Evolutionary conservation across 208 protist genomes (phyloP).

Genomic region (Crithidia brevicula): DNA sequence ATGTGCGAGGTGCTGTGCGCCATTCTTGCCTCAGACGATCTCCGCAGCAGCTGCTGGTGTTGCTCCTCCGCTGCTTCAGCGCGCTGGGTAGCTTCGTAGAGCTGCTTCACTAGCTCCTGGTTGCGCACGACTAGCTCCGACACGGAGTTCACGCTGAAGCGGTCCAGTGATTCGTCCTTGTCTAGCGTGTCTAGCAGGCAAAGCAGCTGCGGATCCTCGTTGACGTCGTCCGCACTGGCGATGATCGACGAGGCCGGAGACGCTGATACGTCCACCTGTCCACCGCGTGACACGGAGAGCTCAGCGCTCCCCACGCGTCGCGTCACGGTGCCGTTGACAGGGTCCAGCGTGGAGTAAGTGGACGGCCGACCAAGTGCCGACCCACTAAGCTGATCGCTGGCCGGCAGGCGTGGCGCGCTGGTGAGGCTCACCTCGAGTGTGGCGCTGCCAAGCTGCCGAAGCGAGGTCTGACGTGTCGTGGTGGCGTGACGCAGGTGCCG

Average conservation of each 20-base stretch:
- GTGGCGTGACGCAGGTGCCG: background rate
- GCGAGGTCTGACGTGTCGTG: constrained; percentile 17
- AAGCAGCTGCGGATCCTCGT: constrained; percentile 40
- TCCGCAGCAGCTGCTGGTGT: background rate
- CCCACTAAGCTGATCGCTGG: constrained; percentile 62
- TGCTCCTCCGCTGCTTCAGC: constrained; percentile 25
- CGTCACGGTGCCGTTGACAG: constrained; percentile 16
- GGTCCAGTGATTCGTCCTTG: constrained; percentile 62
- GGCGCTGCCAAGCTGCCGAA: constrained; percentile 53
- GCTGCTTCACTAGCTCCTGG: constrained; percentile 75
- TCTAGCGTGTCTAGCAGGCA: constrained; percentile 54
- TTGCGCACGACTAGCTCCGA: constrained; percentile 73
- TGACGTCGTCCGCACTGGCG: constrained; percentile 31
- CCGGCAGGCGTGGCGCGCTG: constrained; percentile 42
- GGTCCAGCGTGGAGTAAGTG: constrained; percentile 41
- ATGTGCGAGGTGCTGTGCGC: background rate
- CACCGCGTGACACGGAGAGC: constrained; percentile 13
- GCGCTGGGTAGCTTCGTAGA: constrained; percentile 64
- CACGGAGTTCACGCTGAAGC: constrained; percentile 72
- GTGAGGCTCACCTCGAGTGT: constrained; percentile 27
- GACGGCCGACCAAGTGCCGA: constrained; percentile 60
- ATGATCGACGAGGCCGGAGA: constrained; percentile 1
- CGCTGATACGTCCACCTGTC: constrained; percentile 11
- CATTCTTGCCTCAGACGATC: constrained; percentile 29
- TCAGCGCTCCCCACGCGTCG: constrained; percentile 25